Evolutionary conservation across 163 green algal species (phyloP), one percentile per base, ranked within the genome.

Genomic region (Scenedesmus sp.): DNA sequence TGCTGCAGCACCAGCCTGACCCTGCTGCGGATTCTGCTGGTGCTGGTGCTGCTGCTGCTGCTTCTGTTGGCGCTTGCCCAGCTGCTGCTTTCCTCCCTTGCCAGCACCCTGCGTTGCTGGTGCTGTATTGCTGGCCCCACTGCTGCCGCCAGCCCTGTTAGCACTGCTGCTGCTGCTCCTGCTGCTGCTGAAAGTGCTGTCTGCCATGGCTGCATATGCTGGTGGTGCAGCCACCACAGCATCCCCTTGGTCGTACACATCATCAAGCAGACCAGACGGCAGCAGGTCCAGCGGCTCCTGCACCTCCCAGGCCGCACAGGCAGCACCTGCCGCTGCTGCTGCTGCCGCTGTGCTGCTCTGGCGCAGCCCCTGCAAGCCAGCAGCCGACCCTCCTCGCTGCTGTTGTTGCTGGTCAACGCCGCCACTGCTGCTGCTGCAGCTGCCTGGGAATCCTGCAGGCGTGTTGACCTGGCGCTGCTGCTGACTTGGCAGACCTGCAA

Each of bases 211-310:
- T 76, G 65, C 30, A 18, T 76, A 70, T 35, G 46, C 44, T 44
- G 81, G 35, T n/a, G 85, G 85, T 4, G 72, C 85, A 10, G 53
- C 72, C 2, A 90, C 85, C 37, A 90, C 85, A 16, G 70, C 70
- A 73, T 90, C 85, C 12, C 46, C 85, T 26, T 78, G 85, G 20
- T 82, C 89, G 70, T 82, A 86, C 43, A 92, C 83, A 72, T 92
- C 89, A 73, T 92, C 89, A 9, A 92, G 83, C 72, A 92, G 89
- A 1, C 89, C 89, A 16, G 76, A 87, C 2, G 89, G 89, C 83
- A 92, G 53, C 49, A 92, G 72, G 26, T 87, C 83, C 13, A 87
- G 56, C 12, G 83, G 43, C 18, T 72, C 89, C 72, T 68, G 43
- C 37, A 91, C 78, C 46, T 91, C 73, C 86, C 86, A 91, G 15